Base-by-base conservation (phyloP, 2,329 filamentous ascomycete species). In the Volutella citrinella region DNA sequence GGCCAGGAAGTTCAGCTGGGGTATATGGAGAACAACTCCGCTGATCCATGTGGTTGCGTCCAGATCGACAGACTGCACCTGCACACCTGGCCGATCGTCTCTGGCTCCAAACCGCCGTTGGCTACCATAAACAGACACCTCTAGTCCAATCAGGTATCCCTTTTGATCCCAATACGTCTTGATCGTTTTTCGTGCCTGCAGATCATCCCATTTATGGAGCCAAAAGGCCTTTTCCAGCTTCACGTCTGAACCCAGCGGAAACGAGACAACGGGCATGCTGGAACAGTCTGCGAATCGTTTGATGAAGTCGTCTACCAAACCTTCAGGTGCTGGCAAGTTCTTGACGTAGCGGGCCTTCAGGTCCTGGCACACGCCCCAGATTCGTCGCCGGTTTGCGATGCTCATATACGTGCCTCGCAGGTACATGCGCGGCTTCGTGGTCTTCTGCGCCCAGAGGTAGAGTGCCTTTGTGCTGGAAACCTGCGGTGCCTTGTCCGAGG, bases 361-460 rank as follows among this genome's bases (percentile, higher is more conserved):
- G n/a, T n/a, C n/a, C 6, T 35, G n/a, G 17, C 33, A 35, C 6
- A 35, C 33, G 5, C 10, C 12, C 33, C 33, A 35, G 2, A 35
- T 28, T 10, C 33, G 33, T 19, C 33, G 33, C 4, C 33, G 33
- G 8, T 35, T 35, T 11, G 27, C 27, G n/a, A 35, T 10, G 10
- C 17, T 15, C 33, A 35, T 30, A 7, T 29, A 35, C 7, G 33
- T 27, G 4, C 33, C 33, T 15, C 10, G 19, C 11, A 30, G 11
- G 8, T 20, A 18, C 14, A n/a, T 2, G 8, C 27, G 27, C 8
- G 33, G 33, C 17, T 16, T n/a, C 3, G 33, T 35, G 9, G 13
- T 27, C 17, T 17, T 21, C 4, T 25, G 20, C 3, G 27, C 20
- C 33, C 33, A 35, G 5, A 27, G 13, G 11, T 35, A 30, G 7